Percentiles rank a stretch among this genome's conserved stretches.
Conservation (phyloP, 768 basidiomycete species). For the Suillus bovinus region DNA sequence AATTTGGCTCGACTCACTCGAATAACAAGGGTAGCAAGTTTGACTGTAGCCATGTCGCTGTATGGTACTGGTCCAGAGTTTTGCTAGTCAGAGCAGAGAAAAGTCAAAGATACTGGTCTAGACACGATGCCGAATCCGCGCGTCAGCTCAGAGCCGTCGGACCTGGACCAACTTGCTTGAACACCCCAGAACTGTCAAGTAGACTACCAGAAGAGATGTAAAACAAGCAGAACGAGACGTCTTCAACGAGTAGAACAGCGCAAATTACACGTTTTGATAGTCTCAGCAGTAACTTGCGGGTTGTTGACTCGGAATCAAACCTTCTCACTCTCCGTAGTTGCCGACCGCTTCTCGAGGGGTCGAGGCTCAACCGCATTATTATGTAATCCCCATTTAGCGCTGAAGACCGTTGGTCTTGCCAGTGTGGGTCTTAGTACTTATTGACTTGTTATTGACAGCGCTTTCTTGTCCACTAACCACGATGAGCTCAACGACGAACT, state of each 20-base stretch:
- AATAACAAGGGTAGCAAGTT: conserved; percentile 73
- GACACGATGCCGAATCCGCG: not conserved
- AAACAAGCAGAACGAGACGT: not conserved
- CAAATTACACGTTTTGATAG: not conserved
- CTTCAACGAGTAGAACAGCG: not conserved
- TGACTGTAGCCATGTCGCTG: conserved; percentile 63
- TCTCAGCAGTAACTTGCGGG: not conserved
- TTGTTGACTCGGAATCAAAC: not conserved
- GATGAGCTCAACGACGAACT: conserved; percentile 15
- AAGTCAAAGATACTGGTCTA: not conserved
- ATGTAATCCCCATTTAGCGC: conserved; percentile 3
- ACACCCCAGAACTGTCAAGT: not conserved
- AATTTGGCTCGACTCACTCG: conserved; percentile 49
- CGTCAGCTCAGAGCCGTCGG: conserved; percentile 1
- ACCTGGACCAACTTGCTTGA: not conserved
- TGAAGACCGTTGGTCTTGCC: not conserved
- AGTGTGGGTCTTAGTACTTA: not conserved
- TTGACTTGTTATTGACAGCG: not conserved
- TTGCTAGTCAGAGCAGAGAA: not conserved
- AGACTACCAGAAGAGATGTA: not conserved
- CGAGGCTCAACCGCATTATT: not conserved
- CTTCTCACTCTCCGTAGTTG: not conserved
- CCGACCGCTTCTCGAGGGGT: not conserved
- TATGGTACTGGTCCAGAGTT: not conserved
- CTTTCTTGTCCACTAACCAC: conserved; percentile 2